Conservation (phyloP, 2,329 filamentous ascomycete species). For the Emergomyces orientalis region DNA sequence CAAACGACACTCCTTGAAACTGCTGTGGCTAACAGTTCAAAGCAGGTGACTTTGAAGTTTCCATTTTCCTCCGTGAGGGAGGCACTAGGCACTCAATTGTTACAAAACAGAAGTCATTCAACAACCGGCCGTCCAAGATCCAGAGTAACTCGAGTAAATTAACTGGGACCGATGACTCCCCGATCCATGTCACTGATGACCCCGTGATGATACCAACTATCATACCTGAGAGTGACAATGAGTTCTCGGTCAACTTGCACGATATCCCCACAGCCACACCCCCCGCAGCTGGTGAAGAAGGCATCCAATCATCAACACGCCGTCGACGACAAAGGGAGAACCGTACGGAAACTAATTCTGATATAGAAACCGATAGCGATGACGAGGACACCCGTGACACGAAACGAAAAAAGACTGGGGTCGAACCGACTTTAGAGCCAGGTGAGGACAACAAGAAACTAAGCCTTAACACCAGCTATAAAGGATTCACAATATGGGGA, state of each 20-base stretch:
- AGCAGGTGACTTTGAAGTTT: slow-evolving; percentile 87
- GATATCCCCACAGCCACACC: slow-evolving; percentile 50
- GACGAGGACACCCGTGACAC: slow-evolving; percentile 12
- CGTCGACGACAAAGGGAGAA: slow-evolving; percentile 19
- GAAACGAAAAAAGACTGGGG: slow-evolving; percentile 27
- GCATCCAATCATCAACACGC: slow-evolving; percentile 14
- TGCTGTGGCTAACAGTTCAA: background rate
- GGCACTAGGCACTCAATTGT: slow-evolving; percentile 77
- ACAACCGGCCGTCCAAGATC: slow-evolving; percentile 46
- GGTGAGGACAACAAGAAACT: slow-evolving; percentile 79
- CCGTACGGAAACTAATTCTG: slow-evolving; percentile 19
- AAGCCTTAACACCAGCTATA: slow-evolving; percentile 74
- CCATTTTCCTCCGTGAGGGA: slow-evolving; percentile 83
- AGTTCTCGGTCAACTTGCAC: slow-evolving; percentile 37
- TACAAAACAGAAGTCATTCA: slow-evolving; percentile 72
- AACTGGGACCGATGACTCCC: slow-evolving; percentile 47
- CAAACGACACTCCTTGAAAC: background rate
- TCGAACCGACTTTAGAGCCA: slow-evolving; percentile 29
- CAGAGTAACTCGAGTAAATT: slow-evolving; percentile 56
- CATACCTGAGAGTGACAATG: slow-evolving; percentile 55
- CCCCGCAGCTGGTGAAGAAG: background rate
- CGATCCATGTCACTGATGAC: slow-evolving; percentile 43
- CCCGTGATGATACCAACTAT: slow-evolving; percentile 31
- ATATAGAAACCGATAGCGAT: slow-evolving; percentile 8
- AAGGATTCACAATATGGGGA: slow-evolving; percentile 93